Evolutionary conservation across 2,329 filamentous ascomycete genomes (phyloP).

Genomic region (Aspergillus pseudonomiae): DNA sequence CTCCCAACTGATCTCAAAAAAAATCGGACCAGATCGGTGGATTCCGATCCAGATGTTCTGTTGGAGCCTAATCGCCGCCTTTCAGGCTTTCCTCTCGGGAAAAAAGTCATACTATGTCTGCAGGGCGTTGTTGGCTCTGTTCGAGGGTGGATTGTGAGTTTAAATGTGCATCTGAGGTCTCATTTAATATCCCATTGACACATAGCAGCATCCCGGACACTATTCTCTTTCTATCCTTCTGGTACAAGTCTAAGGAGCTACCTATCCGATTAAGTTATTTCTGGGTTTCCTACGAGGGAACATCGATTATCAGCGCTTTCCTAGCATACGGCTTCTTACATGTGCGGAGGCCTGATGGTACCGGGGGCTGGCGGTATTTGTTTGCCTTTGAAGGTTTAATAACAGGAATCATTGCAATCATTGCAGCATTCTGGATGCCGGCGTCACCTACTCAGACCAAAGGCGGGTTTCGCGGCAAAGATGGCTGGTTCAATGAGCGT

Average conservation of each 20-base stretch:
- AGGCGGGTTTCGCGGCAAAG: slow-evolving; percentile 60
- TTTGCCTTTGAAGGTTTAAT: slow-evolving; percentile 50
- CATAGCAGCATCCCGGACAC: slow-evolving; percentile 43
- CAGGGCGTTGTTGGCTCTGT: slow-evolving; percentile 51
- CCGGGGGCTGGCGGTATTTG: slow-evolving; percentile 48
- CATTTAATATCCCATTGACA: slow-evolving; percentile 8
- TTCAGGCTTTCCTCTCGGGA: slow-evolving; percentile 55
- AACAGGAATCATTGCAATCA: slow-evolving; percentile 58
- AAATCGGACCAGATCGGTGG: slow-evolving; percentile 62
- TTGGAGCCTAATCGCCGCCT: slow-evolving; percentile 58
- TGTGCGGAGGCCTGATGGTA: slow-evolving; percentile 39
- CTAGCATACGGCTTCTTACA: slow-evolving; percentile 50
- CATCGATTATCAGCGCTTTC: slow-evolving; percentile 51
- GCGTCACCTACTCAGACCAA: slow-evolving; percentile 68
- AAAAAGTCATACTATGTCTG: slow-evolving; percentile 46
- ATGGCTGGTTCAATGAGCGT: slow-evolving; percentile 68
- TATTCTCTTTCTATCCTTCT: slow-evolving; percentile 68
- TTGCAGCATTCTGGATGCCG: slow-evolving; percentile 64
- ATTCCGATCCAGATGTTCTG: slow-evolving; percentile 62
- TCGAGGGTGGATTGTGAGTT: slow-evolving; percentile 63
- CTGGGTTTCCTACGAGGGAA: slow-evolving; percentile 65
- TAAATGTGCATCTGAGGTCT: slow-evolving; percentile 40
- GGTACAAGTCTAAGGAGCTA: slow-evolving; percentile 72
- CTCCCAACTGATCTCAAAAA: slow-evolving; percentile 63
- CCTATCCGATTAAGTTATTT: slow-evolving; percentile 69